A percentile compares a stretch with the other conserved stretches of the same genome.
These are phyloP conservation scores for Tricholoma saponaceum DNA, from an alignment of 768 basidiomycete species.

Conservation along the genomic window DNA sequence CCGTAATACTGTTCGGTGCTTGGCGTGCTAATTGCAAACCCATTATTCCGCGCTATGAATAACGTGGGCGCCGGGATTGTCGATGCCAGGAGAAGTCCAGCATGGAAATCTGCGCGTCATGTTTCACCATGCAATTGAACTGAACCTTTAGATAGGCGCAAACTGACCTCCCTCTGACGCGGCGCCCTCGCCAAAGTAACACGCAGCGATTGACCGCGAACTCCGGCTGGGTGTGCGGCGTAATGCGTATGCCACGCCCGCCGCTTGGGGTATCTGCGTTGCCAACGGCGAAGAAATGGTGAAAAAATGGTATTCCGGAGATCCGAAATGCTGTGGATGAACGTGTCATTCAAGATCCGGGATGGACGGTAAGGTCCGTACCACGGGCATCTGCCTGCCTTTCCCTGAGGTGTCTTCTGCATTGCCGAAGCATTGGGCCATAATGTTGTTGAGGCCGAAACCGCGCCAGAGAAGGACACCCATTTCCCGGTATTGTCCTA, in stretches of 20 bases:
- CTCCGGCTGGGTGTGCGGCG: conserved; percentile 69
- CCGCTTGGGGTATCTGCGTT: conserved; percentile 94
- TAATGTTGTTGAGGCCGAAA: conserved; percentile 72
- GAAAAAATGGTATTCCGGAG: conserved; percentile 80
- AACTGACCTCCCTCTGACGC: conserved; percentile 77
- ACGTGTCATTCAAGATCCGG: conserved; percentile 11
- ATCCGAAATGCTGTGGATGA: conserved; percentile 71
- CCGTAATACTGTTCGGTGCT: conserved; percentile 86
- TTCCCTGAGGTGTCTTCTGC: conserved; percentile 75
- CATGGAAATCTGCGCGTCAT: conserved; percentile 74
- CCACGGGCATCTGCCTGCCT: conserved; percentile 92
- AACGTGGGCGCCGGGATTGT: conserved; percentile 72
- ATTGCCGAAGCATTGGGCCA: conserved; percentile 93
- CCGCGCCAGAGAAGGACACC: conserved; percentile 89
- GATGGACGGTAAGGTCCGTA: conserved; percentile 23
- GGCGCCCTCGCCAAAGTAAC: conserved; percentile 92
- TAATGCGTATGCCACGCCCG: conserved; percentile 88
- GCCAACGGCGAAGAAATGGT: conserved; percentile 92
- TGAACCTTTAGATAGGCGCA: background rate
- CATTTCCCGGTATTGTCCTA: conserved; percentile 91
- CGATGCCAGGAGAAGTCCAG: conserved; percentile 78
- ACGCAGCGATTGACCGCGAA: conserved; percentile 73
- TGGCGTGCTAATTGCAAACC: conserved; percentile 94
- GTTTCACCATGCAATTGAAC: conserved; percentile 2
- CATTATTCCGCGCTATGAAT: conserved; percentile 79